Base-by-base conservation (phyloP, 2,329 filamentous ascomycete genomes). In the Fusarium sp. region DNA sequence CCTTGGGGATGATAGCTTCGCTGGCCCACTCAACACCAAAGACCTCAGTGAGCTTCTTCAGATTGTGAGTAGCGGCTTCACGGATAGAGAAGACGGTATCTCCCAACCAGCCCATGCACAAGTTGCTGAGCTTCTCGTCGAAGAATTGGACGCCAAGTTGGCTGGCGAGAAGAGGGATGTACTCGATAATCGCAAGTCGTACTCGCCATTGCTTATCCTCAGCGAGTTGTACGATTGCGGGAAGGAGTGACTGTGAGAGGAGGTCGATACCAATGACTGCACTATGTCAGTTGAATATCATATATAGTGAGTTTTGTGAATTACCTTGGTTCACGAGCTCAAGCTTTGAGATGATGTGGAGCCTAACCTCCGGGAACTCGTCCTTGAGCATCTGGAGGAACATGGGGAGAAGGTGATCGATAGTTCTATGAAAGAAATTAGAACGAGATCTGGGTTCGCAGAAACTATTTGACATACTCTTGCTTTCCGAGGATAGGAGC, bases 171-270 rank as follows among this genome's bases (percentile, higher is more conserved):
- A 99, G 88, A 33, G 96, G 96, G 77, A 99, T 98, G 84, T 99
- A 98, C 88, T 99, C 95, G 81, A 99, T 99, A 80, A 99, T 99
- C 67, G 96, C 96, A 74, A 99, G 88, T 75, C 96, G 93, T 67
- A 99, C 96, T 78, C 96, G 92, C 96, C 96, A 99, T 85, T 98
- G 95, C 88, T 99, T 99, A 83, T 99, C 96, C 83, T 98, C 96
- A 60, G 96, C 96, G 76, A 99, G 88, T 82, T 98, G 95, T 37
- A 98, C 94, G 78, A 99, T 99, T 46, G 96, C 96, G 15, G 97
- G 96, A 53, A 99, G 92, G 59, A 99, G 91, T 27, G 95, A 98
- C 81, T 98, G 95, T 49, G 96, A 98, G 53, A 99, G 91, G 20
- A 97, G 89, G 69, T 99, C 96, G 81, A 99, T 99, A 69, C 96